Evolutionary conservation across 331 rosid species (phyloP).

Genomic region (Erythrophleum ivorense): DNA sequence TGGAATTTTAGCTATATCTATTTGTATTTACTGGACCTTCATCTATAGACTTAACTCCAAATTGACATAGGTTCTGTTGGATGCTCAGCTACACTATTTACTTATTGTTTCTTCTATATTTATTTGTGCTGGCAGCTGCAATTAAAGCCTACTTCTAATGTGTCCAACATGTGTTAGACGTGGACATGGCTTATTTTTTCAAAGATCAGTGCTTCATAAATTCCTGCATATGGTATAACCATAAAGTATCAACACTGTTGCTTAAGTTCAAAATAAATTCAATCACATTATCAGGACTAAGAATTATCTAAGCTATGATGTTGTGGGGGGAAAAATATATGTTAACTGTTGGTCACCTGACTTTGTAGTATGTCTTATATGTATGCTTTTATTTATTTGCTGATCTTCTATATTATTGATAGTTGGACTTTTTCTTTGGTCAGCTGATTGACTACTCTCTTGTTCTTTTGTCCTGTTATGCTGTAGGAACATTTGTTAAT

Average conservation of each 20-base stretch:
- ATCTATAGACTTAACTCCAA: background rate
- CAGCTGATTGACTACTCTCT: slow-evolving; percentile 12
- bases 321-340: slow-evolving; percentile 27
- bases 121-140: background rate
- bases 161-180: background rate
- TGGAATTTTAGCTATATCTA: background rate
- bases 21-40: slow-evolving; percentile 6
- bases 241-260: slow-evolving; percentile 3
- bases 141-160: background rate
- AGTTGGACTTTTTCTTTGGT: background rate
- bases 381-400: slow-evolving; percentile 15
- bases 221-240: slow-evolving; percentile 27
- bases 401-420: slow-evolving; percentile 4
- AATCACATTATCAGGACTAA: slow-evolving; percentile 10
- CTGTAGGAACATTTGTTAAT: slow-evolving; percentile 94
- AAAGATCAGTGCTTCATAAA: background rate
- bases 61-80: slow-evolving; percentile 4
- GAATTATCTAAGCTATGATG: background rate
- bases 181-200: background rate
- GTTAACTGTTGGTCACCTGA: slow-evolving; percentile 16
- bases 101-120: background rate
- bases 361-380: slow-evolving; percentile 8
- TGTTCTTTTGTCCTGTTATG: slow-evolving; percentile 26
- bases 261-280: slow-evolving; percentile 16
- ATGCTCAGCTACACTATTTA: background rate